A percentile compares a stretch with the other conserved stretches of the same genome.
Conservation (phyloP, 2,329 filamentous ascomycete species). For the Neofusicoccum umdonicola region DNA sequence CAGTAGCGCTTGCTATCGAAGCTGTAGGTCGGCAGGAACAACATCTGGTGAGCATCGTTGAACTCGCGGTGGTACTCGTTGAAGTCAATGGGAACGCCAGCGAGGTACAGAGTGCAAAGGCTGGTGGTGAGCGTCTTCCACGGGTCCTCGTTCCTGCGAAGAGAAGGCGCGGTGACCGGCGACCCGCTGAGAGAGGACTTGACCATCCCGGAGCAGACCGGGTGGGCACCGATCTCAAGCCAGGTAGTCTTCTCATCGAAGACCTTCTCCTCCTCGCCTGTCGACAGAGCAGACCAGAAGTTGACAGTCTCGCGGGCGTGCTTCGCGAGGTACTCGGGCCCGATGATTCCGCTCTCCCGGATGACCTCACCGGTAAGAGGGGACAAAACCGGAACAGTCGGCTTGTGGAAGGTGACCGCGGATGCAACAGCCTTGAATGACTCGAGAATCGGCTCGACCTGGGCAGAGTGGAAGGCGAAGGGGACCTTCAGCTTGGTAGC, state of each 20-base stretch:
- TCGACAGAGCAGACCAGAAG: slow-evolving; percentile 62
- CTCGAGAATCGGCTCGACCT: slow-evolving; percentile 62
- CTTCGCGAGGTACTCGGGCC: slow-evolving; percentile 61
- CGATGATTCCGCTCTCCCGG: slow-evolving; percentile 55
- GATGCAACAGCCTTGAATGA: slow-evolving; percentile 57
- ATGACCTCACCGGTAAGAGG: slow-evolving; percentile 63
- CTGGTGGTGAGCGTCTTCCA: slow-evolving; percentile 63
- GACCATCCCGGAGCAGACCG: slow-evolving; percentile 66
- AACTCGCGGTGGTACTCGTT: slow-evolving; percentile 67
- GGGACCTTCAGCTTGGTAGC: slow-evolving; percentile 63
- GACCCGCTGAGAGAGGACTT: slow-evolving; percentile 60
- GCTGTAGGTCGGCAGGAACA: slow-evolving; percentile 66
- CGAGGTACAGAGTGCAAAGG: slow-evolving; percentile 59
- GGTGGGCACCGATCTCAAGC: slow-evolving; percentile 73
- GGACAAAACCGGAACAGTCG: slow-evolving; percentile 64
- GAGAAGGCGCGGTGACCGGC: slow-evolving; percentile 57
- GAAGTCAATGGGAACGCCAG: slow-evolving; percentile 66
- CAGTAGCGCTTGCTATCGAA: slow-evolving; percentile 73
- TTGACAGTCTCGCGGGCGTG: slow-evolving; percentile 68
- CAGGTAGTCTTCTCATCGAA: slow-evolving; percentile 67
- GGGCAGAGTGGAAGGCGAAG: slow-evolving; percentile 66
- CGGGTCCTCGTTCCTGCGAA: slow-evolving; percentile 61
- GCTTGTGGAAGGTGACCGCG: slow-evolving; percentile 56
- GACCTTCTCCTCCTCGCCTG: slow-evolving; percentile 56
- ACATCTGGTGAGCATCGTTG: slow-evolving; percentile 55